A percentile compares a stretch with the other conserved stretches of the same genome.
Conservation (phyloP, 768 basidiomycete genomes). For the Tephrocybe sp. region DNA sequence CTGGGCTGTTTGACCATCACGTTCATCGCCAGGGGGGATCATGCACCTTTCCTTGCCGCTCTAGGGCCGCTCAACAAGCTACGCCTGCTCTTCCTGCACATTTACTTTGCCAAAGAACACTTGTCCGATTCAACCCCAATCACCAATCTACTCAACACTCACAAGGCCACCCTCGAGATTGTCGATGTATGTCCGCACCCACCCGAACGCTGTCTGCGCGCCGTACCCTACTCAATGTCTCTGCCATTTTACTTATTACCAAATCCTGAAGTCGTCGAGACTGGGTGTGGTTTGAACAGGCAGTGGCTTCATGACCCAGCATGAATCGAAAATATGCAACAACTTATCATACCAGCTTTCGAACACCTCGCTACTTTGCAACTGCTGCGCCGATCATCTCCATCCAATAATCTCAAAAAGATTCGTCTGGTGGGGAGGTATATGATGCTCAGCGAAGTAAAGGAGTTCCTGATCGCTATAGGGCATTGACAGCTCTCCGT, state of each 20-base stretch:
- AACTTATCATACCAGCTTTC: constrained; percentile 3
- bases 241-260: background rate
- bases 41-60: constrained; percentile 30
- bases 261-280: background rate
- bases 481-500: background rate
- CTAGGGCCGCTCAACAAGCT: constrained; percentile 25
- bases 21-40: constrained; percentile 28
- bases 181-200: constrained; percentile 4
- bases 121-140: background rate
- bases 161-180: background rate
- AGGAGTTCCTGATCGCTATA: background rate
- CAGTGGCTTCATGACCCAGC: background rate
- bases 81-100: constrained; percentile 2
- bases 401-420: background rate
- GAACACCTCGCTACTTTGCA: background rate
- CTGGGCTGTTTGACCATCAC: constrained; percentile 30
- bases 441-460: background rate
- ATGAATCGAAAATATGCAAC: background rate
- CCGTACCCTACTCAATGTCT: background rate
- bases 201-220: background rate
- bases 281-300: background rate
- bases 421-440: background rate
- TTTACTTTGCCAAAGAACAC: background rate
- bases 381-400: background rate
- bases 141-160: background rate